Evolutionary conservation across 176 grass and related monocot species (phyloP).

Genomic region (Carex parvula): DNA sequence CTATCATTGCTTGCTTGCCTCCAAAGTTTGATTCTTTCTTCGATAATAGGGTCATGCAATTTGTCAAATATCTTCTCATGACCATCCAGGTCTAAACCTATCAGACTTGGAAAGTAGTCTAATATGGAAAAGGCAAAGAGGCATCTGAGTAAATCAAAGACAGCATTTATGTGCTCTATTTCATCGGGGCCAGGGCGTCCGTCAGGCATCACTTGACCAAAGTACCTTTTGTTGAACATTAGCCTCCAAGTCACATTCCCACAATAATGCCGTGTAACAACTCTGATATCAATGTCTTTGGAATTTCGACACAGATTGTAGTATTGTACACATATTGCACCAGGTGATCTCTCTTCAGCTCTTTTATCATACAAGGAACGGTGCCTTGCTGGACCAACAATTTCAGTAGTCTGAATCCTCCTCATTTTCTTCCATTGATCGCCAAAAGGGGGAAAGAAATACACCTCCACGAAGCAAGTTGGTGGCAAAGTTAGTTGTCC

Average conservation of each 20-base stretch:
- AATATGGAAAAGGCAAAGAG: conserved; percentile 2
- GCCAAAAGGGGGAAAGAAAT: conserved; percentile 38
- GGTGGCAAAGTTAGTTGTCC: conserved; percentile 41
- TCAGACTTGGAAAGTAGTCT: too few species aligned
- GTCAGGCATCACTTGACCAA: not conserved
- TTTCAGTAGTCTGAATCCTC: conserved; percentile 34
- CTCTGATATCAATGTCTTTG: conserved; percentile 26
- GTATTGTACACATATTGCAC: conserved; percentile 22
- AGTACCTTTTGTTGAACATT: conserved; percentile 34
- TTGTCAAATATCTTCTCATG: too few species aligned
- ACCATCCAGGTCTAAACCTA: too few species aligned
- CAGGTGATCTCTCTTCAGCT: conserved; percentile 38
- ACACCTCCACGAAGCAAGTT: conserved; percentile 24
- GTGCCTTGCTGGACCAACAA: conserved; percentile 28
- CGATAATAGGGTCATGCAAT: conserved; percentile 30
- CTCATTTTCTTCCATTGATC: conserved; percentile 72
- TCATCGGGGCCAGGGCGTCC: conserved; percentile 23
- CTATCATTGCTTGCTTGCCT: not conserved
- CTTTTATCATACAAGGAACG: not conserved
- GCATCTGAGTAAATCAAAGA: conserved; percentile 15
- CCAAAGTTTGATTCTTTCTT: conserved; percentile 23
- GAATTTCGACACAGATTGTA: not conserved
- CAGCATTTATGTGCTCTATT: conserved; percentile 34
- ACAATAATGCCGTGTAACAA: conserved; percentile 21
- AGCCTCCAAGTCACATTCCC: conserved; percentile 38